Conservation (phyloP, 805 yeast genomes). For the Blastobotrys peoriensis region DNA sequence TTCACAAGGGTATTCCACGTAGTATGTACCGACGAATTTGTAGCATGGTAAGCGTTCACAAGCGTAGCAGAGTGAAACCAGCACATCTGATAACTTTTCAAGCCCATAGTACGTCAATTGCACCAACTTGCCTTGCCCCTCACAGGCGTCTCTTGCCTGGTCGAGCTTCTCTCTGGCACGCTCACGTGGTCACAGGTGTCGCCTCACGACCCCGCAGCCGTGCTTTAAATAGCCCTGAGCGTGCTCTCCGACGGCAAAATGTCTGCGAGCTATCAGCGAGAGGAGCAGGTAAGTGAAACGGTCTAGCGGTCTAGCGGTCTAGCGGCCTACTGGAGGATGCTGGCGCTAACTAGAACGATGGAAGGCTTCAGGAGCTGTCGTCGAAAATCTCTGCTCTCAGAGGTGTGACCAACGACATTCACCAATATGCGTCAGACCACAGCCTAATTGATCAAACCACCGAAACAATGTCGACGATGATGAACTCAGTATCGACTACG, state of each 20-base stretch:
- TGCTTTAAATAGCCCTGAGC: too few relatives aligned
- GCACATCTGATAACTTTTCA: background rate
- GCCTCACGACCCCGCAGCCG: too few relatives aligned
- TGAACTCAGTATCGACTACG: conserved; percentile 45
- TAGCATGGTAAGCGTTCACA: too few relatives aligned
- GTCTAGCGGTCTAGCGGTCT: too few relatives aligned
- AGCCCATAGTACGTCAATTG: background rate
- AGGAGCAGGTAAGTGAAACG: conserved; percentile 27
- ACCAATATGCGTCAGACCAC: conserved; percentile 52
- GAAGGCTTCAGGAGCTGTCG: conserved; percentile 56
- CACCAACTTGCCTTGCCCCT: background rate
- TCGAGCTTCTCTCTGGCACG: too few relatives aligned
- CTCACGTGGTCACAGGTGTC: too few relatives aligned
- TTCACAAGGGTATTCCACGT: too few relatives aligned
- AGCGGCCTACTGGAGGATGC: too few relatives aligned
- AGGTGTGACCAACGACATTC: conserved; percentile 61
- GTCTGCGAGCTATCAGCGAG: conserved; percentile 25
- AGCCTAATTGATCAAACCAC: conserved; percentile 38
- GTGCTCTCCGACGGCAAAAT: too few relatives aligned
- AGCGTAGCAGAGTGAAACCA: too few relatives aligned
- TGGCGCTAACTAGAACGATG: conserved; percentile 49
- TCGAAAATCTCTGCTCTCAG: conserved; percentile 59
- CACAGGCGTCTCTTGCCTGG: too few relatives aligned
- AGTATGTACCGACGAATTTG: too few relatives aligned
- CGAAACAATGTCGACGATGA: conserved; percentile 46